Base-by-base conservation (phyloP, 1,284 basidiomycete genomes). In the Malassezia caprae region DNA sequence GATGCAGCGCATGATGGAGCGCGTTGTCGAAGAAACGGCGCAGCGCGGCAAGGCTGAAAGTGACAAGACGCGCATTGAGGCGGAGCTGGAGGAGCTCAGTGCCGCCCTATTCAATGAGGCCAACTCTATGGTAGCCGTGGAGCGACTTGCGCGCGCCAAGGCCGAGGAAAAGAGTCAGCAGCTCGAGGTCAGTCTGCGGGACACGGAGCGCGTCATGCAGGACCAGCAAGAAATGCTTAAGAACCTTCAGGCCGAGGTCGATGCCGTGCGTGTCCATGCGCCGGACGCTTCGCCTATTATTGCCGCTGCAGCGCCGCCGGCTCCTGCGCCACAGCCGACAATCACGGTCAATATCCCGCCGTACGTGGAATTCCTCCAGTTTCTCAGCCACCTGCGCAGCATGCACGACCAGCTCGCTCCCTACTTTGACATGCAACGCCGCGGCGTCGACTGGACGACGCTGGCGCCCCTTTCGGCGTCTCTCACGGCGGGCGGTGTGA, bases 1-100 rank as follows among this genome's bases (percentile, higher is more conserved):
- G 77, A 85, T 98, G 68, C 93, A 85, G 65, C 82, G 89, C 27
- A 79, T 98, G 61, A 96, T 96, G 83, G 88, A 93, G 64, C 85
- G 85, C 48, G 85, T 91, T 19, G 88, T 90, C 12, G 90, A 94
- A 68, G 93, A 96, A 77, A 90, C 91, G 19, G 84, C 88, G 3
- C 83, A 85, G 63, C 81, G 90, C 17, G 90, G 90, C 15, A 85
- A 89, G 72, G 93, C 91, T 1, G 83, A 80, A 58, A 88, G 86
- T 15, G 82, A 86, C 40, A 79, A 77, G 21, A 76, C 76, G 58
- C 85, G 85, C 51, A 58, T 77, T 67, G 59, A 65, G 51, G 64
- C 66, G 24, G 77, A 78, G 60, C 67, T 98, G 41, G 91, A 96
- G 75, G 89, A 96, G 75, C 82, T 98, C 53, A 90, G 89, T 53